Evolutionary conservation across 2,329 filamentous ascomycete genomes (phyloP), one percentile per base, ranked within the genome.

Genomic region (Ambrosiella xylebori): DNA sequence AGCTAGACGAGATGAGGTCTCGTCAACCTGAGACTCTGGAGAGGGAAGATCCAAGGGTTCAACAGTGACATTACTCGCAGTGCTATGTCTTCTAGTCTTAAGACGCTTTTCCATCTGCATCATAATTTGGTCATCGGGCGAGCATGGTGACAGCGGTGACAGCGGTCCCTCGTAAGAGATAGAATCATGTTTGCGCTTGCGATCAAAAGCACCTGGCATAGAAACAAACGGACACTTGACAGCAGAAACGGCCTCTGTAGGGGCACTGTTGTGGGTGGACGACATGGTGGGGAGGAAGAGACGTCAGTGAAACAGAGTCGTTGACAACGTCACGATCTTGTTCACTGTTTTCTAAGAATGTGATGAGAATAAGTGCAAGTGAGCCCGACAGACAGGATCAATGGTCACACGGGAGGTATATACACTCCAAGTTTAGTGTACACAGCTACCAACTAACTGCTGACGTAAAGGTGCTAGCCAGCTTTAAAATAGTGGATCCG

Each of bases 151-250:
- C 15, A 60, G 17, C 6, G 59, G 59, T 27, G 59, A 60, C 12
- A 60, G 15, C 19, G 59, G 59, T 11, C 51, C 53, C 9, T 52
- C 44, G 38, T 60, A 60, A 9, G 56, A 50, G 40, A 57, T 54
- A 9, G 58, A 56, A 47, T 52, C 57, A 39, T 60, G 59, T 44
- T 60, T 60, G 56, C 59, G 59, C 52, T 60, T 60, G 15, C 52
- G 52, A 15, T 54, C 39, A 19, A 19, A 41, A 11, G 38, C 35
- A 9, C 36, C 17, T 8, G 17, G 19, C 37, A 41, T 40, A 13
- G 51, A 54, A 54, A 44, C 45, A 38, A 50, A 55, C 9, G 50
- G 56, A n/a, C 44, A 9, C 11, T 57, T 60, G 17, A 40, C 58
- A 57, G 56, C 38, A 40, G 39, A 35, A 47, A 17, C 51, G 38